phyloP scores from a whole-genome alignment of 2,329 filamentous ascomycete genomes.

The Beauveria sp. region DNA sequence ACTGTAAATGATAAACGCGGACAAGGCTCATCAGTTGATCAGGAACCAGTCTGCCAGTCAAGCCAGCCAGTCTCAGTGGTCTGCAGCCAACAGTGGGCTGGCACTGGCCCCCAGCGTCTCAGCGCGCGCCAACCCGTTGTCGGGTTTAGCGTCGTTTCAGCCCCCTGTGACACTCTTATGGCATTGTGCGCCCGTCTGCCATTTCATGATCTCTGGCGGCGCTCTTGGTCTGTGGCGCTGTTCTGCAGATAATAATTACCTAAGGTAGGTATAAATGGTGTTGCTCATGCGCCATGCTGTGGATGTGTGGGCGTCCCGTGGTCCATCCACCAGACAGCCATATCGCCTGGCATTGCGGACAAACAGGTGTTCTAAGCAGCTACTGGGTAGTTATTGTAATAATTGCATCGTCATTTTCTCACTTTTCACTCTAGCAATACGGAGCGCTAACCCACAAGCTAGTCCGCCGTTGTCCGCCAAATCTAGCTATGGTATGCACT shows the following conservation, averaged over 20 bases:
- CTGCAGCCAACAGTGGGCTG: background rate
- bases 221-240: background rate
- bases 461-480: no score
- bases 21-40: background rate
- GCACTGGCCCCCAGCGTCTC: background rate
- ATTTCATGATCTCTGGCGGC: background rate
- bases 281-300: background rate
- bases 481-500: no score
- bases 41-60: background rate
- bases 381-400: no score
- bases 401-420: no score
- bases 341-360: no score
- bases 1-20: background rate
- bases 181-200: background rate
- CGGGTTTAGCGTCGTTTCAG: constrained; percentile 7
- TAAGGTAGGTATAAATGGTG: background rate
- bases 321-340: no score
- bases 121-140: constrained; percentile 1
- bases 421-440: no score
- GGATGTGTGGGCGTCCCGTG: background rate
- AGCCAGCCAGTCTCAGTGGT: no score
- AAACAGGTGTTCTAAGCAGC: no score
- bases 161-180: background rate
- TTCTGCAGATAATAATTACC: background rate
- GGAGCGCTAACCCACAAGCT: no score